Percentiles rank a stretch among this genome's conserved stretches.
Conservation (phyloP, 768 basidiomycete species). For the Boletellus ananas region DNA sequence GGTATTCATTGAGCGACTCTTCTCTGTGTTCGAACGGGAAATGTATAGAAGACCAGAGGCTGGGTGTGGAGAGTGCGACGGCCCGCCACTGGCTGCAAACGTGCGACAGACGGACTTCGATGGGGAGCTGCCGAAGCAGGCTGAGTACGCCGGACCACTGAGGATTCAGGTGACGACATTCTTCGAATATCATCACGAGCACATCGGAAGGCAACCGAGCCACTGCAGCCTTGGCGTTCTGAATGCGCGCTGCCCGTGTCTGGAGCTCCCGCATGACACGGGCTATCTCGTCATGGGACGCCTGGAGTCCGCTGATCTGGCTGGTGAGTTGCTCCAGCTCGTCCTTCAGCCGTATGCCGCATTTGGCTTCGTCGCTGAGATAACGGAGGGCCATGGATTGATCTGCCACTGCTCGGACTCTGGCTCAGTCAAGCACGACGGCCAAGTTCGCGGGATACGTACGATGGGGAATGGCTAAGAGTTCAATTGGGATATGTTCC, state of each 20-base stretch:
- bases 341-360: constrained; percentile 8
- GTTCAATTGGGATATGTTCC: constrained; percentile 20
- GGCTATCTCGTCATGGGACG: constrained; percentile 28
- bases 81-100: constrained; percentile 34
- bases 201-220: constrained; percentile 31
- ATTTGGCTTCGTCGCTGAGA: constrained; percentile 16
- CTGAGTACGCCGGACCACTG: constrained; percentile 32
- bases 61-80: constrained; percentile 32
- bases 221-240: constrained; percentile 27
- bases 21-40: constrained; percentile 30
- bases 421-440: constrained; percentile 1
- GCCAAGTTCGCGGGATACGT: constrained; percentile 5
- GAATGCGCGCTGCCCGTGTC: constrained; percentile 30
- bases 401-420: constrained; percentile 4
- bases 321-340: constrained; percentile 25
- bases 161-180: constrained; percentile 29
- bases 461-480: constrained; percentile 20
- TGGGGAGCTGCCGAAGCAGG: constrained; percentile 30
- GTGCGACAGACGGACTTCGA: constrained; percentile 34
- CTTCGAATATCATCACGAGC: constrained; percentile 31
- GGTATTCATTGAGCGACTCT: constrained; percentile 30
- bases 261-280: constrained; percentile 26
- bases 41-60: constrained; percentile 34
- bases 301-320: constrained; percentile 26
- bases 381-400: constrained; percentile 25